A percentile compares a stretch with the other conserved stretches of the same genome.
phyloP scores from a whole-genome alignment of 1,284 basidiomycete genomes.

The Anthracocystis panici-leucophaei region DNA sequence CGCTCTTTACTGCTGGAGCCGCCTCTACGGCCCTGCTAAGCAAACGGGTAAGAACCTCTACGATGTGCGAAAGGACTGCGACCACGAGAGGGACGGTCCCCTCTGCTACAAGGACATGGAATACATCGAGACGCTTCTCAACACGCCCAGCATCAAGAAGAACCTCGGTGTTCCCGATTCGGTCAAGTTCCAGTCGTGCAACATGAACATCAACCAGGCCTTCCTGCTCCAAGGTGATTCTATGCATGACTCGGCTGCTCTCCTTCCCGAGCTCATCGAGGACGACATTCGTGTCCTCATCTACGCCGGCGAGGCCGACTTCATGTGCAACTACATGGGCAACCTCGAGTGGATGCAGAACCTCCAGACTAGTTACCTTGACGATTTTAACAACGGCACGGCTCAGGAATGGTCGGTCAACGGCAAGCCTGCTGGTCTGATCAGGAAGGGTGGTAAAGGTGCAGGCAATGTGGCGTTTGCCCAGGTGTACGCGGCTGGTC shows the following conservation, averaged over 20 bases:
- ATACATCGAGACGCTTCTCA: slow-evolving; percentile 70
- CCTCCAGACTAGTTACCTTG: slow-evolving; percentile 57
- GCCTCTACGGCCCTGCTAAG: slow-evolving; percentile 73
- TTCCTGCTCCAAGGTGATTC: slow-evolving; percentile 82
- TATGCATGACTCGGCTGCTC: slow-evolving; percentile 80
- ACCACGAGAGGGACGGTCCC: slow-evolving; percentile 76
- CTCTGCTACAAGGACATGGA: slow-evolving; percentile 75
- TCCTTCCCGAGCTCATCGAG: slow-evolving; percentile 81
- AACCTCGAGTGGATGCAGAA: slow-evolving; percentile 64
- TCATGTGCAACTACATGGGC: slow-evolving; percentile 72
- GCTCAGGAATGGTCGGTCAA: slow-evolving; percentile 46
- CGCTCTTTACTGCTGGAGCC: slow-evolving; percentile 71
- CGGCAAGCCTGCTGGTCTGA: slow-evolving; percentile 57
- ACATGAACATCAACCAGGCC: slow-evolving; percentile 75
- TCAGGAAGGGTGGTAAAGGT: slow-evolving; percentile 62
- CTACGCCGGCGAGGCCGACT: slow-evolving; percentile 87
- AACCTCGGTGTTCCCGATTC: slow-evolving; percentile 78
- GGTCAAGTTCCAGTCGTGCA: slow-evolving; percentile 75
- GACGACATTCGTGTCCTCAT: slow-evolving; percentile 81
- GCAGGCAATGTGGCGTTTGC: slow-evolving; percentile 62
- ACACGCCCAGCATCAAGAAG: slow-evolving; percentile 76
- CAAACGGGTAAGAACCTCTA: slow-evolving; percentile 75
- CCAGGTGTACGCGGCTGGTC: slow-evolving; percentile 57
- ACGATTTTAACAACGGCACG: slow-evolving; percentile 60
- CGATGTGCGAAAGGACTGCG: slow-evolving; percentile 84